A percentile compares a stretch with the other conserved stretches of the same genome.
These are phyloP conservation scores for Metrosideros polymorpha DNA, from an alignment of 441 rosid species.

Conservation along the genomic window DNA sequence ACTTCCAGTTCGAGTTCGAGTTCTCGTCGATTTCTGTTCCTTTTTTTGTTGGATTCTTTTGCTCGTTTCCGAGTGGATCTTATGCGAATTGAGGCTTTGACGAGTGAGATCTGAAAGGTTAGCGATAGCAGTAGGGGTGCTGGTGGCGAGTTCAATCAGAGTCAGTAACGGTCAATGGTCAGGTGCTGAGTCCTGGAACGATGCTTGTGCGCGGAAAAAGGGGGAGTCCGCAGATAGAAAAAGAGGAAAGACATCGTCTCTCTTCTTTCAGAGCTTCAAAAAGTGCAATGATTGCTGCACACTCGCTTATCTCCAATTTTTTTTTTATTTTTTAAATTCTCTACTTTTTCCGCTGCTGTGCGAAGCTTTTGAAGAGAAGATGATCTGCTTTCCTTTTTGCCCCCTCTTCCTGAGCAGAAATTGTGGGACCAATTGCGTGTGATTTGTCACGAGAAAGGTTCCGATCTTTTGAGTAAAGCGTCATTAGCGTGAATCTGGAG, in stretches of 20 bases:
- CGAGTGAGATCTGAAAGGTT: neutral
- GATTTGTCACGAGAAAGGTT: neutral
- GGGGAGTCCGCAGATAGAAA: neutral
- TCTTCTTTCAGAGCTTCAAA: neutral
- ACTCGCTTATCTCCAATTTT: neutral
- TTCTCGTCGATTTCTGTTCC: neutral
- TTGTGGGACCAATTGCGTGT: neutral
- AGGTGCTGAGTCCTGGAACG: neutral
- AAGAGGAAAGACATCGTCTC: neutral
- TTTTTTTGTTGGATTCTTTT: neutral
- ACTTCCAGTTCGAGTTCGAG: neutral
- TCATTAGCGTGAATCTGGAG: neutral
- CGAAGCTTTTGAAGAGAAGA: neutral
- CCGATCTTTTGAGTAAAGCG: neutral
- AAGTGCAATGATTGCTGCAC: neutral
- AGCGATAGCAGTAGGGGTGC: neutral
- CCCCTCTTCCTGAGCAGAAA: neutral
- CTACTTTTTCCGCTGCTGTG: neutral
- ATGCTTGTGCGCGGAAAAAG: neutral
- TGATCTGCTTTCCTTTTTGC: neutral
- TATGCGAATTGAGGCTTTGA: slow-evolving; percentile 16
- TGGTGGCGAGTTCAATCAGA: neutral
- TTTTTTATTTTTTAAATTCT: neutral
- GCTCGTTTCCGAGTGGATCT: neutral
- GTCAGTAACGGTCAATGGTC: neutral